Percentiles rank a stretch among this genome's conserved stretches.
Conservation (phyloP, 148 eudicot genomes). For the Amaranthus cruentus region DNA sequence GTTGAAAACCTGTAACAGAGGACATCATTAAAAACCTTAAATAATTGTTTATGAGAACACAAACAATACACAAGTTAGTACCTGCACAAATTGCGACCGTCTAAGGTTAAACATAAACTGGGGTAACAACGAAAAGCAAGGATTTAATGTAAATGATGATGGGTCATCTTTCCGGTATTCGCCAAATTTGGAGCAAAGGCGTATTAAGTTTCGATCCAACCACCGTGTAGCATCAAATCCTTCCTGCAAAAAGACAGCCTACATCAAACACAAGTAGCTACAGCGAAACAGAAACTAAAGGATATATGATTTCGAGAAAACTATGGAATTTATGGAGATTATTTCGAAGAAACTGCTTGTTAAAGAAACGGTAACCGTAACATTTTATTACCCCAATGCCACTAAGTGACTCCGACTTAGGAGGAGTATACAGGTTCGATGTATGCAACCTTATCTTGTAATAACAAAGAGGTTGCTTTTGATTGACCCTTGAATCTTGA, state of each 20-base stretch:
- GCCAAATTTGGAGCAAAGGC: slow-evolving; percentile 87
- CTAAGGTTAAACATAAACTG: slow-evolving; percentile 91
- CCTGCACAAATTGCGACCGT: slow-evolving; percentile 96
- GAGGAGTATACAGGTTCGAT: no score
- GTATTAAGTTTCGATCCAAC: slow-evolving; percentile 90
- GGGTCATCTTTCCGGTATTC: slow-evolving; percentile 95
- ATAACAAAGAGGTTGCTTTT: no score
- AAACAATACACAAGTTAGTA: slow-evolving; percentile 17
- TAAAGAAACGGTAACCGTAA: no score
- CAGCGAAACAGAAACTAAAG: not conserved
- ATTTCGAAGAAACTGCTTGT: no score
- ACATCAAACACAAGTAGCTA: not conserved
- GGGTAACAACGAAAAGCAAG: slow-evolving; percentile 83
- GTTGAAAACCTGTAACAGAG: slow-evolving; percentile 58
- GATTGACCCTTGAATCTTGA: no score
- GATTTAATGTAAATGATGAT: slow-evolving; percentile 83
- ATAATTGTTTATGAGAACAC: not conserved
- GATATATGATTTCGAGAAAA: no score
- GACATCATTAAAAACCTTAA: not conserved
- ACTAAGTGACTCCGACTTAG: no score
- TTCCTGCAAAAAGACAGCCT: slow-evolving; percentile 49
- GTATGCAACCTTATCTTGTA: no score
- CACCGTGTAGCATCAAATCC: slow-evolving; percentile 95
- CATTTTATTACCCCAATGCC: no score
- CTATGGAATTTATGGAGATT: no score